Conservation (phyloP, 768 basidiomycete genomes). For the Thelephora aurantiotincta region DNA sequence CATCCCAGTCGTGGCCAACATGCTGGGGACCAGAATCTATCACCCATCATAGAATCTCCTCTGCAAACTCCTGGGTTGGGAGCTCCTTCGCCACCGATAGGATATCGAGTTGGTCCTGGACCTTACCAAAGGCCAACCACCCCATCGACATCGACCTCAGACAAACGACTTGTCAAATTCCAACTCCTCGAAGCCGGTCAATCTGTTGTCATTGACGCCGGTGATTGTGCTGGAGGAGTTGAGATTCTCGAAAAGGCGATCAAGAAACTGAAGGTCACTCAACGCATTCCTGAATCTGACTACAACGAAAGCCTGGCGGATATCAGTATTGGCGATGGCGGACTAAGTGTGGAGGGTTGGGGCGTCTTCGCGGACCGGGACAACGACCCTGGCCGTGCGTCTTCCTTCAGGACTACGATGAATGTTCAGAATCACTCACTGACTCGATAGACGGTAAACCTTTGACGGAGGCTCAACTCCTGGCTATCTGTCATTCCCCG, state of each 20-base stretch:
- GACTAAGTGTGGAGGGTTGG: slow-evolving; percentile 81
- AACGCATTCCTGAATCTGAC: slow-evolving; percentile 27
- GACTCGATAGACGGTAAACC: slow-evolving; percentile 18
- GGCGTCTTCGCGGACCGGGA: slow-evolving; percentile 59
- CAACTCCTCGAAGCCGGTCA: slow-evolving; percentile 70
- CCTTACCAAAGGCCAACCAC: slow-evolving; percentile 34
- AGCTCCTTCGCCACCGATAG: slow-evolving; percentile 35
- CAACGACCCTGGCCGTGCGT: slow-evolving; percentile 6
- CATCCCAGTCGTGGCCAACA: neutral
- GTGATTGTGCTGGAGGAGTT: slow-evolving; percentile 64
- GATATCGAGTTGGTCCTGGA: slow-evolving; percentile 46
- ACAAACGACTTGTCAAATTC: slow-evolving; percentile 83
- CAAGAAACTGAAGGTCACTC: slow-evolving; percentile 68
- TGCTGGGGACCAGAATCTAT: slow-evolving; percentile 24
- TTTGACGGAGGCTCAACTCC: slow-evolving; percentile 66
- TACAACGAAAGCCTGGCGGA: slow-evolving; percentile 6
- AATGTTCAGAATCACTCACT: neutral
- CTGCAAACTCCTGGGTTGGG: slow-evolving; percentile 16
- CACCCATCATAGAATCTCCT: slow-evolving; percentile 60
- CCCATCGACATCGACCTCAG: slow-evolving; percentile 41
- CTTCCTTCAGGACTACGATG: slow-evolving; percentile 2
- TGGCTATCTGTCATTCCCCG: slow-evolving; percentile 73
- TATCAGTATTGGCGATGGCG: slow-evolving; percentile 47
- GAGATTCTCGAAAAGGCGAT: slow-evolving; percentile 84
- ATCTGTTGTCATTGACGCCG: slow-evolving; percentile 55